phyloP scores from a whole-genome alignment of 371 early-diverging fungal species.

The Thermomucor indicae-seudaticae region DNA sequence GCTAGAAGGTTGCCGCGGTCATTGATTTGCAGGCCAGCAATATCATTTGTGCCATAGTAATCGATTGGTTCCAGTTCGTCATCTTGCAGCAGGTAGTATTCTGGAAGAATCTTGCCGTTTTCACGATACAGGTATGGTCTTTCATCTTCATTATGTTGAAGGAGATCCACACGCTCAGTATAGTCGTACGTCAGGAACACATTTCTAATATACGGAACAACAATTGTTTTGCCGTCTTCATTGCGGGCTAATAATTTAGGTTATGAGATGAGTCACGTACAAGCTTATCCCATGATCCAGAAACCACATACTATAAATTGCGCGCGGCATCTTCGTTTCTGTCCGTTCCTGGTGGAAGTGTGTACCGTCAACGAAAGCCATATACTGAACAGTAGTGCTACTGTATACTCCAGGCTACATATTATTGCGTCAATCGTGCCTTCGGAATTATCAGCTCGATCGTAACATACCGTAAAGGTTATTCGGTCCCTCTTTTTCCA shows the following conservation, averaged over 20 bases:
- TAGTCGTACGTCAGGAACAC: slow-evolving; percentile 32
- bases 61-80: slow-evolving; percentile 6
- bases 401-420: slow-evolving; percentile 23
- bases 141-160: slow-evolving; percentile 14
- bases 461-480: not conserved
- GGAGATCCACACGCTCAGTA: slow-evolving; percentile 22
- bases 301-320: not conserved
- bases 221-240: slow-evolving; percentile 21
- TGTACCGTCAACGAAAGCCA: slow-evolving; percentile 31
- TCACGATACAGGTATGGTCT: slow-evolving; percentile 16
- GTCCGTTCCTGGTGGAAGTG: slow-evolving; percentile 32
- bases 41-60: slow-evolving; percentile 24
- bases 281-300: not conserved
- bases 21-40: slow-evolving; percentile 28
- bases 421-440: not conserved
- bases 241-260: slow-evolving; percentile 18
- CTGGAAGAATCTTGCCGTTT: slow-evolving; percentile 2
- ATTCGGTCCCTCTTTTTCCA: slow-evolving; percentile 1
- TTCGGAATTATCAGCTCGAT: too few species aligned
- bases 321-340: slow-evolving; percentile 23
- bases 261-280: not conserved
- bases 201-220: slow-evolving; percentile 26
- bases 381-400: slow-evolving; percentile 24
- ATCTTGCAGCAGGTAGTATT: slow-evolving; percentile 1
- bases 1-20: slow-evolving; percentile 24